These are phyloP conservation scores for Naganishia onofrii DNA, from an alignment of 768 basidiomycete species.

Conservation along the genomic window DNA sequence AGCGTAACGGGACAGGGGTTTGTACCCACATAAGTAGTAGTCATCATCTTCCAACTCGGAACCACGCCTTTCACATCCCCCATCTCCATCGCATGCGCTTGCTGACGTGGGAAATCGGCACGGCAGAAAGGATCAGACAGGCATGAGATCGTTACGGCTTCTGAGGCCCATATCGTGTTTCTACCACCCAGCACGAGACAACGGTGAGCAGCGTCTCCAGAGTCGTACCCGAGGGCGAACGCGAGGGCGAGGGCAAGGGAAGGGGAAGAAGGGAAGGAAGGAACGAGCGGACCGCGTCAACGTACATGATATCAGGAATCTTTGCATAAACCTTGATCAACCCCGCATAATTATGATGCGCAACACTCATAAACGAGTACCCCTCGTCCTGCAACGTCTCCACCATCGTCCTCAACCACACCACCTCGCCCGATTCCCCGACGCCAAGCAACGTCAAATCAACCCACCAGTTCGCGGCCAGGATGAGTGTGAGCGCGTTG, in stretches of 20 bases:
- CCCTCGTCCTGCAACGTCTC: background rate
- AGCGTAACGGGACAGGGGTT: too few relatives aligned
- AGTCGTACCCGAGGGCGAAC: too few relatives aligned
- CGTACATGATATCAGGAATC: constrained; percentile 11
- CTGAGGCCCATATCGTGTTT: background rate
- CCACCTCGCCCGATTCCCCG: constrained; percentile 2
- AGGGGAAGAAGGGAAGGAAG: background rate
- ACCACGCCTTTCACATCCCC: background rate
- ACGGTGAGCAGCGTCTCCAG: background rate
- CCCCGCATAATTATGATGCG: constrained; percentile 11
- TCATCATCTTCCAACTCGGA: constrained; percentile 23
- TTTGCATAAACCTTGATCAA: constrained; percentile 2
- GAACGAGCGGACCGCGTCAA: background rate
- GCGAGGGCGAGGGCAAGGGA: background rate
- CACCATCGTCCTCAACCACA: constrained; percentile 5
- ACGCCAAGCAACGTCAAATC: background rate
- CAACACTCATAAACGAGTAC: background rate
- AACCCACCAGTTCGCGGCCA: constrained; percentile 6
- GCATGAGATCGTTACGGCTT: background rate
- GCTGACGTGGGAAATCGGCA: background rate
- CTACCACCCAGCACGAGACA: background rate
- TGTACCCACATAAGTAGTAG: background rate
- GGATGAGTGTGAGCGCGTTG: constrained; percentile 3
- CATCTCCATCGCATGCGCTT: background rate
- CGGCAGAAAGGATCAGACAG: constrained; percentile 2